Evolutionary conservation across 495 filamentous ascomycete species (phyloP), one percentile per base, ranked within the genome.

Genomic region (Talaromyces proteolyticus): DNA sequence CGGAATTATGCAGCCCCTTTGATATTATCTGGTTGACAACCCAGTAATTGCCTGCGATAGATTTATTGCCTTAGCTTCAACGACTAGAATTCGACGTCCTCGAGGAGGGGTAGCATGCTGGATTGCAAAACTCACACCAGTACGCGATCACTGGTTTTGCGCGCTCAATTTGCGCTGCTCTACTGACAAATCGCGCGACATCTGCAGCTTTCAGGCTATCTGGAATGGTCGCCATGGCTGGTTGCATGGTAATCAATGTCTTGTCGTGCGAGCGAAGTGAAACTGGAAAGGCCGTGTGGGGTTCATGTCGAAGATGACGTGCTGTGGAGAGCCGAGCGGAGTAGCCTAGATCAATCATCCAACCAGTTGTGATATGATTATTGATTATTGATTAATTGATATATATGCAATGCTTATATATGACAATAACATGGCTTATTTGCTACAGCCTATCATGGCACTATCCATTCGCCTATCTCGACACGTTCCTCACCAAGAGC

Each of bases 21-120:
- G 79, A 73, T 5, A 99, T 82, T 46, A 96, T 91, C 57, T 95
- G 88, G 56, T 96, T 89, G 51, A 94, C 87, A 26, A 92, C 88
- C 80, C 86, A 91, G 63, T 91, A 96, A 56, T 93, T 86, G 64
- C 91, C 91, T 96, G 52, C 44, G 26, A 41, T 16, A 21, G 39
- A 26, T 26, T 44, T 22, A 16, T 5, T 50, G 60, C 18, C 62
- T 52, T 41, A 46, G 16, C 12, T 14, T 34, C 39, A 49, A 42
- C 42, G 42, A 10, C 38, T 29, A 10, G 16, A 25, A 2, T 1
- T 7, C 8, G n/a, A 11, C 5, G 18, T 14, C 10, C 42, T 20
- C 17, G 2, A 34, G 19, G 34, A 21, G 12, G n/a, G 42, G 42
- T 42, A 17, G 38, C 19, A 16, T 42, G 6, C 18, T 23, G 25